phyloP scores from a whole-genome alignment of 148 eudicot genomes.

The Limonium bicolor region DNA sequence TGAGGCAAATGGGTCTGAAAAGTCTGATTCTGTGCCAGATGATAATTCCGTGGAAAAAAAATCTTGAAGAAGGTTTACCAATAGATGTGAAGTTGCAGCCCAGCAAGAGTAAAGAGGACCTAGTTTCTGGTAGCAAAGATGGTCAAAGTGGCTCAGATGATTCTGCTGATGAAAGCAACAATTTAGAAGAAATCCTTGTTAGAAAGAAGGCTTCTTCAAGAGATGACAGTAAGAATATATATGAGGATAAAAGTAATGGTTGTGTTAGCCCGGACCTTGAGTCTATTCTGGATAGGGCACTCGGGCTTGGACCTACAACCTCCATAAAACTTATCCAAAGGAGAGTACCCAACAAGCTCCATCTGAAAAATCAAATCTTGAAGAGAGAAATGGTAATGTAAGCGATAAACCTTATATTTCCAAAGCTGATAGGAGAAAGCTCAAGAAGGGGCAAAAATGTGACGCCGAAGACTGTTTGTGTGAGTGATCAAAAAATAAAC shows the following conservation, averaged over 20 bases:
- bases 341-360: no score
- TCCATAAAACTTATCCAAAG: no score
- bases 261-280: conserved; percentile 47
- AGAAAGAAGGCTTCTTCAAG: conserved; percentile 9
- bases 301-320: conserved; percentile 78
- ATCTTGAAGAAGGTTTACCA: conserved; percentile 9
- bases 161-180: conserved; percentile 10
- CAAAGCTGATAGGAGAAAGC: conserved; percentile 85
- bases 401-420: conserved; percentile 78
- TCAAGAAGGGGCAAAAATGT: conserved; percentile 64
- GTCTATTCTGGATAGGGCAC: conserved; percentile 89
- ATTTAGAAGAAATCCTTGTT: conserved; percentile 16
- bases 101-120: conserved; percentile 8
- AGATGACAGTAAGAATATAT: conserved; percentile 9
- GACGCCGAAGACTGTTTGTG: conserved; percentile 15
- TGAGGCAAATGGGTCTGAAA: conserved; percentile 29
- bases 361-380: conserved; percentile 23
- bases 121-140: conserved; percentile 5
- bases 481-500: conserved; percentile 16
- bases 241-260: conserved; percentile 18
- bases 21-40: conserved; percentile 63
- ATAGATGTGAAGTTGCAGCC: conserved; percentile 8
- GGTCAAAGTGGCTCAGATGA: conserved; percentile 9
- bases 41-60: conserved; percentile 29
- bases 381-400: conserved; percentile 20